Percentiles rank a stretch among this genome's conserved stretches.
These are phyloP conservation scores for Populus tremula DNA, from an alignment of 345 rosid genomes.

Conservation along the genomic window DNA sequence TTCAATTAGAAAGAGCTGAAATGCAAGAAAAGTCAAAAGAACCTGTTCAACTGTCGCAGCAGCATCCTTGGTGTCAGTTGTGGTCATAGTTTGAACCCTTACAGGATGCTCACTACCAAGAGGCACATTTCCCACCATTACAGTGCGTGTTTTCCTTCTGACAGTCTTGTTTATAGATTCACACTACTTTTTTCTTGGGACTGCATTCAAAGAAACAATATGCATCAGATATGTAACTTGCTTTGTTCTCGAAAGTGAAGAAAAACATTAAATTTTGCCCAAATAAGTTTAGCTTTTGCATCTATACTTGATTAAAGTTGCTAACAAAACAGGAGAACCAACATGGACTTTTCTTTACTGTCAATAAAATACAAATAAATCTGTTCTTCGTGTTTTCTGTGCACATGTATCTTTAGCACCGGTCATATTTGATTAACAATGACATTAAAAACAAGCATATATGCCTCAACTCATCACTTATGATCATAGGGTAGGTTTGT, in stretches of 20 bases:
- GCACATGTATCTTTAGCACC: neutral
- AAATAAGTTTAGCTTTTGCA: neutral
- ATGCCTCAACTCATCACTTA: neutral
- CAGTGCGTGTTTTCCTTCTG: conserved; percentile 87
- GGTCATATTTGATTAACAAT: neutral
- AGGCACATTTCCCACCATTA: conserved; percentile 89
- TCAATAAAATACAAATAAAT: neutral
- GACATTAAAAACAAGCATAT: neutral
- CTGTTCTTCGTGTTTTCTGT: neutral
- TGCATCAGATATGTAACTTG: conserved; percentile 6
- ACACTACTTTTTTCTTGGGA: conserved; percentile 92
- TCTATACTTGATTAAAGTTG: too few relatives aligned
- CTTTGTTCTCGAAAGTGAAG: neutral
- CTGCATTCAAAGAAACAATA: conserved; percentile 35
- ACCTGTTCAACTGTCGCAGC: conserved; percentile 96
- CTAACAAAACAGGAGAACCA: too few relatives aligned
- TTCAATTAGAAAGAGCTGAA: conserved; percentile 6
- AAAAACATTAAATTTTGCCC: neutral
- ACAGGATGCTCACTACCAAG: conserved; percentile 95
- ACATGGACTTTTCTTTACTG: too few relatives aligned
- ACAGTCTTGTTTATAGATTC: conserved; percentile 83
- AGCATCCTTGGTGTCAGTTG: conserved; percentile 81
- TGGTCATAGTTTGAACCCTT: conserved; percentile 95
- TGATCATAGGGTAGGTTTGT: neutral
- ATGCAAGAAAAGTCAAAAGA: conserved; percentile 11